Percentiles rank a stretch among this genome's conserved stretches.
Conservation (phyloP, 495 filamentous ascomycete species). For the Lichina pygmaea region DNA sequence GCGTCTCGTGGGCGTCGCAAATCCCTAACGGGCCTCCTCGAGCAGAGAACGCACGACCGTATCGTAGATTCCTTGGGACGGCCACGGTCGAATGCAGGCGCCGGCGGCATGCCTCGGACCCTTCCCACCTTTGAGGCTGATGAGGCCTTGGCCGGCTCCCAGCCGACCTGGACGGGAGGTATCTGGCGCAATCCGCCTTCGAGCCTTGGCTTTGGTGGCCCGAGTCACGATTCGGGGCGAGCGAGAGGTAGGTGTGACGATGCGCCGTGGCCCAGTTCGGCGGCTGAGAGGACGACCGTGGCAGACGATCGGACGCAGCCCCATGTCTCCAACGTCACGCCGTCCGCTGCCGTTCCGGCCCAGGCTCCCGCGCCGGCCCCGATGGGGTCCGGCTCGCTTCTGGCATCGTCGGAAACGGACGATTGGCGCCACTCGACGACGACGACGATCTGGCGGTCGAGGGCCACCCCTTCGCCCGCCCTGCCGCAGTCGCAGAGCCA, state of each 20-base stretch:
- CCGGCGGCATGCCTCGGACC: neutral
- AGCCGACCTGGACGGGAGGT: neutral
- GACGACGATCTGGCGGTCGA: slow-evolving; percentile 34
- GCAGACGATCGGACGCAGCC: no score
- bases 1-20: no score
- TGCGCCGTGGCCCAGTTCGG: neutral
- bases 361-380: neutral
- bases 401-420: slow-evolving; percentile 2
- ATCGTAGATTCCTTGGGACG: no score
- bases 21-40: no score
- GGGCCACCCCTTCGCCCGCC: slow-evolving; percentile 31
- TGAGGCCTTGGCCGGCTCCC: neutral
- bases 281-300: no score
- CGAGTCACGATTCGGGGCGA: neutral
- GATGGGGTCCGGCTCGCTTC: slow-evolving; percentile 3
- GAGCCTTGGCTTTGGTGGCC: neutral
- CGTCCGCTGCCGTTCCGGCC: no score
- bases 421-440: slow-evolving; percentile 1
- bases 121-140: neutral
- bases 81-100: no score
- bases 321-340: no score
- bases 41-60: no score
- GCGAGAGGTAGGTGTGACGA: neutral
- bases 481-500: neutral
- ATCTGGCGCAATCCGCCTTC: slow-evolving; percentile 2